A percentile compares a stretch with the other conserved stretches of the same genome.
Conservation (phyloP, 257 asterid species). For the Solanum virginianum region DNA sequence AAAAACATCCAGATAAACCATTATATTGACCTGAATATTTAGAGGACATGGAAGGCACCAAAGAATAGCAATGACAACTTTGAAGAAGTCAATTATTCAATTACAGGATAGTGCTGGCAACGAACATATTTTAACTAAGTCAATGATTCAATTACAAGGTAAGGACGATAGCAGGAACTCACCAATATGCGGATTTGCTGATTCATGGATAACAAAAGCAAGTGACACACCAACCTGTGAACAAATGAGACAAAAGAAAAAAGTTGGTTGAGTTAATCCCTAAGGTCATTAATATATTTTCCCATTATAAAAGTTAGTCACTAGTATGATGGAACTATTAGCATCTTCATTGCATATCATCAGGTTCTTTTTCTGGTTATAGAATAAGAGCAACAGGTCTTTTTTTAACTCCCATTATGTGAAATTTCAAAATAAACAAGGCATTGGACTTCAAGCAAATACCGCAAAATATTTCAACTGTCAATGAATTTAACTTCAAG, state of each 20-base stretch:
- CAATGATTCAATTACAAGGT: background rate
- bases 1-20: background rate
- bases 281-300: background rate
- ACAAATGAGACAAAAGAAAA: constrained; percentile 11
- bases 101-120: background rate
- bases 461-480: background rate
- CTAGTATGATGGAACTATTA: background rate
- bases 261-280: background rate
- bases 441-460: background rate
- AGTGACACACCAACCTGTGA: constrained; percentile 91
- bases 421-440: background rate
- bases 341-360: background rate
- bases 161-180: constrained; percentile 10
- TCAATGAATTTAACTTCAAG: background rate
- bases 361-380: background rate
- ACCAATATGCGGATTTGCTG: constrained; percentile 99
- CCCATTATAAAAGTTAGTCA: background rate
- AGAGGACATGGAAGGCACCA: background rate
- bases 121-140: background rate
- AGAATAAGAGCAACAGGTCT: background rate
- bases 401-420: background rate
- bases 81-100: background rate
- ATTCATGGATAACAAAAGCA: constrained; percentile 99
- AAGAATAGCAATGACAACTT: background rate
- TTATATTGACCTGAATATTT: background rate